Conservation (phyloP, 768 basidiomycete genomes). For the Clitopilus passeckerianus region DNA sequence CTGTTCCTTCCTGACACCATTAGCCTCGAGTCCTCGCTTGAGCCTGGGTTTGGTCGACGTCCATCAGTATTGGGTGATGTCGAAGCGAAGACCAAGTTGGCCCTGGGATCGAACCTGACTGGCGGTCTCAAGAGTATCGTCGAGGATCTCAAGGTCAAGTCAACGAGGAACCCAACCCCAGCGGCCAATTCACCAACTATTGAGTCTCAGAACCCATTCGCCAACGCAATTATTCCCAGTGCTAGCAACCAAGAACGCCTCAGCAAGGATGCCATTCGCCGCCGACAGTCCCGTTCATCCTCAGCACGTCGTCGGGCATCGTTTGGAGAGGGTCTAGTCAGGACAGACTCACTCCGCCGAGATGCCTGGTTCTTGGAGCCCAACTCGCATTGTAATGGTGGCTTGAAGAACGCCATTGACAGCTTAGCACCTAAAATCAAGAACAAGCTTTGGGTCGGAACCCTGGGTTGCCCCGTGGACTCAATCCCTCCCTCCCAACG, state of each 20-base stretch:
- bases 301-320: constrained; percentile 5
- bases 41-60: constrained; percentile 34
- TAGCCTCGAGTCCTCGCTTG: constrained; percentile 49
- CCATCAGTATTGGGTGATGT: constrained; percentile 11
- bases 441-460: constrained; percentile 60
- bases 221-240: constrained; percentile 31
- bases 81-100: constrained; percentile 7
- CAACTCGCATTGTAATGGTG: constrained; percentile 78
- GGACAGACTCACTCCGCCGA: not conserved
- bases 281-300: constrained; percentile 7
- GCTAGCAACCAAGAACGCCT: constrained; percentile 25
- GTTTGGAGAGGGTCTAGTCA: not conserved
- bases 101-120: constrained; percentile 16
- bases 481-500: constrained; percentile 51
- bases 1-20: constrained; percentile 78
- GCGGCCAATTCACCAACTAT: constrained; percentile 29
- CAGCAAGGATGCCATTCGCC: constrained; percentile 44
- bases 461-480: constrained; percentile 71
- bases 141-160: constrained; percentile 68
- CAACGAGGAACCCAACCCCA: constrained; percentile 38
- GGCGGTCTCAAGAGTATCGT: constrained; percentile 66
- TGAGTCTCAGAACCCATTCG: constrained; percentile 57
- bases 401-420: constrained; percentile 76
- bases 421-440: constrained; percentile 55
- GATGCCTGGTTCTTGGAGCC: constrained; percentile 42